Evolutionary conservation across 2,329 filamentous ascomycete species (phyloP).

Genomic region (Chlorencoelia australis): DNA sequence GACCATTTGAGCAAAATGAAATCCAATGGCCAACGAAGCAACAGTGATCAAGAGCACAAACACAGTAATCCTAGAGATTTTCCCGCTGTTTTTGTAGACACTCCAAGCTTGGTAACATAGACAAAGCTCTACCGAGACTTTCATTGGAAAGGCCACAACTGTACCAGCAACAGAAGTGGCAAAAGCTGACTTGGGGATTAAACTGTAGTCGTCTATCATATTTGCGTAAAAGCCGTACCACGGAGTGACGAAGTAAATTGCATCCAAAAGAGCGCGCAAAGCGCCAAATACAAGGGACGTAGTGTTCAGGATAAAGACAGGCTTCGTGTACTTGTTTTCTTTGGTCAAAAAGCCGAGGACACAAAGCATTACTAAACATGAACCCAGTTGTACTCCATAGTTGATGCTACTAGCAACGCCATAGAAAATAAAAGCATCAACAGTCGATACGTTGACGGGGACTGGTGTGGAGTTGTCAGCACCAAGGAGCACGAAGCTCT

Average conservation of each 20-base stretch:
- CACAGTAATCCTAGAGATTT: slow-evolving; percentile 34
- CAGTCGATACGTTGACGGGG: slow-evolving; percentile 30
- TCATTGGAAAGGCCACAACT: slow-evolving; percentile 41
- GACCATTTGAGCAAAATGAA: slow-evolving; percentile 42
- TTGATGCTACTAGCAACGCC: slow-evolving; percentile 42
- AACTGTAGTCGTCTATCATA: slow-evolving; percentile 37
- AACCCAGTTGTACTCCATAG: slow-evolving; percentile 50
- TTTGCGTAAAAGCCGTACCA: slow-evolving; percentile 42
- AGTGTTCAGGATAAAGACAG: slow-evolving; percentile 50
- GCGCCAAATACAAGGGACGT: slow-evolving; percentile 44
- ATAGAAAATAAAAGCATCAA: slow-evolving; percentile 38
- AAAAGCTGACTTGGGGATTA: slow-evolving; percentile 33
- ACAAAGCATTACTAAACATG: slow-evolving; percentile 44
- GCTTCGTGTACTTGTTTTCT: slow-evolving; percentile 44
- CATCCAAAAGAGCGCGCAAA: slow-evolving; percentile 38
- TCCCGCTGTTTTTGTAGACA: slow-evolving; percentile 39
- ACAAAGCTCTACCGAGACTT: slow-evolving; percentile 45
- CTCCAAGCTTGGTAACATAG: slow-evolving; percentile 53
- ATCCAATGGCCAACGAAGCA: slow-evolving; percentile 40
- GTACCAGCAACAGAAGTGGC: slow-evolving; percentile 37
- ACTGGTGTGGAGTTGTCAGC: slow-evolving; percentile 34
- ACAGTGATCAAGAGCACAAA: slow-evolving; percentile 38
- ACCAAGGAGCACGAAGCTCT: slow-evolving; percentile 38
- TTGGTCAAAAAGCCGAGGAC: slow-evolving; percentile 49
- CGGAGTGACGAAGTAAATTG: slow-evolving; percentile 39